phyloP scores from a whole-genome alignment of 306 rosid genomes.

The Quercus variabilis region DNA sequence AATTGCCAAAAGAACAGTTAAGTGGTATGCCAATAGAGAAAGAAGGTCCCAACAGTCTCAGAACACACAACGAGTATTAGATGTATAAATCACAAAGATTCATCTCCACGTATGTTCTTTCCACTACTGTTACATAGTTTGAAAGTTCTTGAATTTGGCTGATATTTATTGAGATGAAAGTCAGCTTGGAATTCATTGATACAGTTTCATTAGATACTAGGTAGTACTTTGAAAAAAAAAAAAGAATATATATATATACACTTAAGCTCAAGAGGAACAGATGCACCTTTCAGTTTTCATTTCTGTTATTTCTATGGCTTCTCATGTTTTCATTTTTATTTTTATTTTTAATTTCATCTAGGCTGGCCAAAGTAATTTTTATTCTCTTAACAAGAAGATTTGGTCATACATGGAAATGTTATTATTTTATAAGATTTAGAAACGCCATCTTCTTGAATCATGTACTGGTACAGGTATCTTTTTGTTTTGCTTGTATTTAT shows the following conservation, averaged over 20 bases:
- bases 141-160: background rate
- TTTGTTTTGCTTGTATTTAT: background rate
- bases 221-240: constrained; percentile 3
- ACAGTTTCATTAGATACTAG: constrained; percentile 26
- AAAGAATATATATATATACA: background rate
- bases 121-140: background rate
- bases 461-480: background rate
- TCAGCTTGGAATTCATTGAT: constrained; percentile 22
- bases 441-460: background rate
- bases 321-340: background rate
- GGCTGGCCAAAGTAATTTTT: constrained; percentile 3
- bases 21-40: constrained; percentile 91
- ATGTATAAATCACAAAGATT: constrained; percentile 42
- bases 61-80: constrained; percentile 23
- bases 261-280: constrained; percentile 25
- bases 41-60: constrained; percentile 50
- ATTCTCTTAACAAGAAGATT: constrained; percentile 16
- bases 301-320: constrained; percentile 1
- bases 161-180: background rate
- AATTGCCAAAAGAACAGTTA: constrained; percentile 83
- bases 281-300: constrained; percentile 16
- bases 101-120: constrained; percentile 2
- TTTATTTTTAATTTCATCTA: no score
- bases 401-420: constrained; percentile 9
- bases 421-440: background rate